Conservation (phyloP, 225 moss, liverwort and hornwort species). For the Polytrichum commune region DNA sequence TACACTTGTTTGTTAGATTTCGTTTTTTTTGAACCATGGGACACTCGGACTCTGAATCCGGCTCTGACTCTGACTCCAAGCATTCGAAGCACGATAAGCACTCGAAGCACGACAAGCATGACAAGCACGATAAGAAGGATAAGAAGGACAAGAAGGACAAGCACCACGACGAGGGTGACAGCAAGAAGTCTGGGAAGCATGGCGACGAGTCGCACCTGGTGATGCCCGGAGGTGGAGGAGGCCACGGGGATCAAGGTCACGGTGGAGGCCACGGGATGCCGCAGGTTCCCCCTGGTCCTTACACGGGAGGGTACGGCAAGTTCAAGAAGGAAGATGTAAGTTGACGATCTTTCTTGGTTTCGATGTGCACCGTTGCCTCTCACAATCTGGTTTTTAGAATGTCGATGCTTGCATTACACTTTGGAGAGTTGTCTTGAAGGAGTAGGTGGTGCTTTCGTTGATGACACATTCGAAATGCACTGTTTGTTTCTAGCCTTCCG, state of each 20-base stretch:
- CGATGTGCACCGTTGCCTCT: no score
- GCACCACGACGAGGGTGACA: background rate
- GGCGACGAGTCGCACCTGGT: background rate
- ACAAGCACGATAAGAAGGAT: background rate
- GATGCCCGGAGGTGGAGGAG: background rate
- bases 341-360: background rate
- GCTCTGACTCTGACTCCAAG: background rate
- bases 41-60: background rate
- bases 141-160: background rate
- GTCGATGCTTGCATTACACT: no score
- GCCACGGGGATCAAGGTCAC: background rate
- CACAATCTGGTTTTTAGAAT: no score
- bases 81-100: conserved; percentile 5
- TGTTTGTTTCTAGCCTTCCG: no score
- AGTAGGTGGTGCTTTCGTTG: no score
- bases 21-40: background rate
- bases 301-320: conserved; percentile 1
- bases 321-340: conserved; percentile 9
- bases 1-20: background rate
- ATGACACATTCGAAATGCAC: no score
- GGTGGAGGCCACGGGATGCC: background rate
- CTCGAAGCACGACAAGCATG: background rate
- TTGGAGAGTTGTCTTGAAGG: no score
- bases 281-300: background rate
- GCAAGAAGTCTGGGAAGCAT: background rate